Evolutionary conservation across 2,329 filamentous ascomycete species (phyloP).

Genomic region (Nothophoma quercina): DNA sequence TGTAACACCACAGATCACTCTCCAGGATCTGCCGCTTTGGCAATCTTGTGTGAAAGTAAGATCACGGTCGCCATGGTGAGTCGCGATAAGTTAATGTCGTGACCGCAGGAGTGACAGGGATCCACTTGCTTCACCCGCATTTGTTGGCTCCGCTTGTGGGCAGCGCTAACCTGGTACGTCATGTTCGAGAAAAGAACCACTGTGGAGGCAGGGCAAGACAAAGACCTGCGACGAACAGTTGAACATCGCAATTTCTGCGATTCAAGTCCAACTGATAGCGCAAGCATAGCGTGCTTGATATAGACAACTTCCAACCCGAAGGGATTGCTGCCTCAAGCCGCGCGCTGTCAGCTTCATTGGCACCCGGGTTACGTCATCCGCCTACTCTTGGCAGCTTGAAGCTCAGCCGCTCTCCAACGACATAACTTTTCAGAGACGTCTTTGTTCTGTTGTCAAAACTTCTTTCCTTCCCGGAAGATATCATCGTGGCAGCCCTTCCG

Average conservation of each 20-base stretch:
- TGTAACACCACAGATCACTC: too few species aligned
- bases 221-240: background rate
- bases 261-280: background rate
- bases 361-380: conserved; percentile 36
- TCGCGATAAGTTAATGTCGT: conserved; percentile 11
- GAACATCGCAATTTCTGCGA: background rate
- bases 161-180: conserved; percentile 16
- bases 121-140: conserved; percentile 8
- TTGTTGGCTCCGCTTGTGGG: conserved; percentile 9
- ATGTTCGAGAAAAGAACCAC: conserved; percentile 11
- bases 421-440: conserved; percentile 17
- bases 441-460: background rate
- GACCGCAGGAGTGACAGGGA: conserved; percentile 8
- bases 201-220: conserved; percentile 2
- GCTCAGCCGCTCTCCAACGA: conserved; percentile 29
- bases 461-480: too few species aligned
- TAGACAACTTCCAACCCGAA: background rate
- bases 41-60: background rate
- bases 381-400: conserved; percentile 25
- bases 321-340: background rate
- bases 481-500: conserved; percentile 13
- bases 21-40: background rate
- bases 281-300: background rate
- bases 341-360: conserved; percentile 9
- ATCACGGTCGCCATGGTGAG: conserved; percentile 4